Evolutionary conservation across 2,329 filamentous ascomycete species (phyloP).

Genomic region (Cordyceps fumosorosea): DNA sequence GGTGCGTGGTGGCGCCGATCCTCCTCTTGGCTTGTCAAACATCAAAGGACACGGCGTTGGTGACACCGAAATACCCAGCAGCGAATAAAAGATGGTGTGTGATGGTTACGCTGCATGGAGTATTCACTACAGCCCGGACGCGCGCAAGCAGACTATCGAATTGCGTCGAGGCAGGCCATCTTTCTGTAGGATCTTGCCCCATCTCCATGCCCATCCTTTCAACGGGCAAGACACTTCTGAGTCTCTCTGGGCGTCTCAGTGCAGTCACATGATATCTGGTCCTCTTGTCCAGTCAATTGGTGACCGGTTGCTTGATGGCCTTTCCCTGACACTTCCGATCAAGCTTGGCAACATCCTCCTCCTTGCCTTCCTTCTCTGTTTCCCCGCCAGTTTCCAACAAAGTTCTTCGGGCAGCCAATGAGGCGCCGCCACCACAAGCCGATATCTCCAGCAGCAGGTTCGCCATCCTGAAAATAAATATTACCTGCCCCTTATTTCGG

Average conservation of each 20-base stretch:
- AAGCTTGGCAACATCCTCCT: background rate
- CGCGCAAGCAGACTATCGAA: background rate
- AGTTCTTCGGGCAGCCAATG: background rate
- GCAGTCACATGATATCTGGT: background rate
- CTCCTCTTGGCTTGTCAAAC: slow-evolving; percentile 1
- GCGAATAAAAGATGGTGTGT: background rate
- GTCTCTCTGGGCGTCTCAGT: too few relatives aligned
- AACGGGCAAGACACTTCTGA: background rate
- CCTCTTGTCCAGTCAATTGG: background rate
- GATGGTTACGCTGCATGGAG: background rate
- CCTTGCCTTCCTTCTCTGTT: background rate
- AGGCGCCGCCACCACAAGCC: background rate
- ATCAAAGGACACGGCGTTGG: background rate
- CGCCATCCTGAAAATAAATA: too few relatives aligned
- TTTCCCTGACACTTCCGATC: too few relatives aligned
- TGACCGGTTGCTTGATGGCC: too few relatives aligned
- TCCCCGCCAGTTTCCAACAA: background rate
- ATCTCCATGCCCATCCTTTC: background rate
- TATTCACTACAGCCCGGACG: background rate
- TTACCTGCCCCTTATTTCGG: background rate
- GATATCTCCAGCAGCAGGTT: background rate
- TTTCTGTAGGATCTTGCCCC: too few relatives aligned
- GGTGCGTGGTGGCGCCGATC: background rate
- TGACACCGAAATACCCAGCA: background rate
- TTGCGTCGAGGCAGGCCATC: background rate